Conservation (phyloP, 2,329 filamentous ascomycete genomes). For the Plenodomus tracheiphilus region DNA sequence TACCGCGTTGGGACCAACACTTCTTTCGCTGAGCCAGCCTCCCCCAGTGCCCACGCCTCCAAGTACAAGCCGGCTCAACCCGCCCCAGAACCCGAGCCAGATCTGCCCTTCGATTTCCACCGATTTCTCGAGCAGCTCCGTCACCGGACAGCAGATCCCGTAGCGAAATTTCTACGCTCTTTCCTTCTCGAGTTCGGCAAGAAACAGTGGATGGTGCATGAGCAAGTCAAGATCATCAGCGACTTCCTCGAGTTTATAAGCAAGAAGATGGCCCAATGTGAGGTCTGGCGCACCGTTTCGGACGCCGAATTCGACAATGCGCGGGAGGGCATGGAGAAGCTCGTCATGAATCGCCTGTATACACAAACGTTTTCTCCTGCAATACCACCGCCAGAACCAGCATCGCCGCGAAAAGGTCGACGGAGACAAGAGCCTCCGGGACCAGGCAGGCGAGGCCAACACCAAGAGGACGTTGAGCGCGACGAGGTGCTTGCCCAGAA, state of each 20-base stretch:
- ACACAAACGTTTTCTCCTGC: constrained; percentile 94
- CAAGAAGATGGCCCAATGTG: constrained; percentile 97
- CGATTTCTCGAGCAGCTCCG: constrained; percentile 93
- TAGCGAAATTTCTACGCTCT: constrained; percentile 92
- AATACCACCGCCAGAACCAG: constrained; percentile 78
- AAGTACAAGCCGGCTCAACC: constrained; percentile 63
- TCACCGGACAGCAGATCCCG: constrained; percentile 96
- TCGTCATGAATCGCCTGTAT: constrained; percentile 98
- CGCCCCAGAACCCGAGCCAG: constrained; percentile 67
- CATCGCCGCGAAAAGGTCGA: constrained; percentile 69
- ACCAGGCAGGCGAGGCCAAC: constrained; percentile 87
- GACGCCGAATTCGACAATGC: constrained; percentile 99
- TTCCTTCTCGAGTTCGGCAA: constrained; percentile 95
- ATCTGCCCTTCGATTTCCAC: constrained; percentile 94
- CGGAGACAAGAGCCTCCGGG: constrained; percentile 63
- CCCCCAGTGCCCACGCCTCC: constrained; percentile 39
- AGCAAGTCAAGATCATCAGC: constrained; percentile 97
- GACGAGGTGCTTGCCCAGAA: constrained; percentile 97
- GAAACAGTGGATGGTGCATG: constrained; percentile 99
- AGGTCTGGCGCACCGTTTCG: constrained; percentile 93
- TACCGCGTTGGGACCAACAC: constrained; percentile 35
- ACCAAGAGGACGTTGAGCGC: constrained; percentile 96
- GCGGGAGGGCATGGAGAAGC: constrained; percentile 97
- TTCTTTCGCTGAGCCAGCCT: constrained; percentile 37
- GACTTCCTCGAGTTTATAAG: constrained; percentile 96